A percentile compares a stretch with the other conserved stretches of the same genome.
Evolutionary conservation across 2,329 filamentous ascomycete genomes (phyloP).

Genomic region (Colletotrichum cordylinicola): DNA sequence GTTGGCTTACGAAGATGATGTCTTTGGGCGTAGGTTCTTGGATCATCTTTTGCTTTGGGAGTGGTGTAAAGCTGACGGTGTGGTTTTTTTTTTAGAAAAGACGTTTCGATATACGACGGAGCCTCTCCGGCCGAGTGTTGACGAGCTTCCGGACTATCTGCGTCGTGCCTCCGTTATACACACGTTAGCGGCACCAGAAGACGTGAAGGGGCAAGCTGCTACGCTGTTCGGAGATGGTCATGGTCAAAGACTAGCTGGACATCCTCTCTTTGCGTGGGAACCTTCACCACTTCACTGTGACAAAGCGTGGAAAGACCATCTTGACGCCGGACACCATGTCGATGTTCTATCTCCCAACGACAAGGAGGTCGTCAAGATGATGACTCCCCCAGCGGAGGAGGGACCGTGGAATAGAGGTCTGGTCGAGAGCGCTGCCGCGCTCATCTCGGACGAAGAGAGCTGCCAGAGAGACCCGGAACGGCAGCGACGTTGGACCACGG

Average conservation of each 20-base stretch:
- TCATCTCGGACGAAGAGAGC: neutral
- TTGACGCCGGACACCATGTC: neutral
- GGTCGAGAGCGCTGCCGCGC: neutral
- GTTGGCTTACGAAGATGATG: neutral
- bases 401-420: neutral
- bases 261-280: neutral
- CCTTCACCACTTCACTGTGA: neutral
- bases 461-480: fast-evolving
- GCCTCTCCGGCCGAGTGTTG: neutral
- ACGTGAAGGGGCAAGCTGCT: neutral
- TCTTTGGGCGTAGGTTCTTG: neutral
- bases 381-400: fast-evolving
- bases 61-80: neutral
- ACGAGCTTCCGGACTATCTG: neutral
- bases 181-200: neutral
- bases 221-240: neutral
- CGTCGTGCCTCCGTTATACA: neutral
- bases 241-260: neutral
- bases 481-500: neutral
- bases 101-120: neutral
- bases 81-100: neutral
- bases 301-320: neutral
- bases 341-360: neutral
- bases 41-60: neutral
- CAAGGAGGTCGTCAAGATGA: neutral